Evolutionary conservation across 345 rosid species (phyloP), one percentile per base, ranked within the genome.

Genomic region (Boechera retrofracta): DNA sequence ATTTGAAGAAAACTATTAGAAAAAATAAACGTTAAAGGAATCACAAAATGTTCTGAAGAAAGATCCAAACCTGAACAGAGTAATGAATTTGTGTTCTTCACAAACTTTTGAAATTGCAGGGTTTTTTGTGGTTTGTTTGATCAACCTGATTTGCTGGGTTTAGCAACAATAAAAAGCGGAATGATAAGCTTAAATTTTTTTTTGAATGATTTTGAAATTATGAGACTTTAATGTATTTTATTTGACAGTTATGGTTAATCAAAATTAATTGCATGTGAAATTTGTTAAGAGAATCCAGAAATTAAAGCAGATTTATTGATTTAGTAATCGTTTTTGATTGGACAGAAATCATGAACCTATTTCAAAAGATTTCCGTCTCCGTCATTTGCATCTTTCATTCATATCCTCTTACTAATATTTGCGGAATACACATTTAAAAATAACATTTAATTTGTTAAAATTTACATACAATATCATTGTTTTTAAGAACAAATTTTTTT

Each of bases 71-170:
- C 33, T 70, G 33, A 57, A 70, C 41, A 55, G 41, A 69, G 29
- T 54, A 67, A n/a, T 21, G 16, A 44, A 15, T 57, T 36, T 55
- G 39, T 69, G n/a, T 54, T 69, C 16, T 53, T 53, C n/a, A 26
- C 15, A 15, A 52, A 41, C 15, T 68, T 55, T 29, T 5, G 53
- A 38, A 39, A 7, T 11, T 6, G 4, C 1, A 13, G 36, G 2
- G 10, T 4, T 29, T 15, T 29, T 42, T 36, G 0, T 15, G 3
- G 11, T 21, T 21, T 21, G 24, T 21, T 47, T 24, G 15, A 26
- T 68, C 72, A 68, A 55, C 73, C 26, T 9, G 16, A 41, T 56
- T 42, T 42, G 64, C 66, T 44, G 24, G 4, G 54, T 70, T 70
- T 57, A 47, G 44, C 41, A 56, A 44, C 42, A 28, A 38, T 53